Evolutionary conservation across 768 basidiomycete species (phyloP).

Genomic region (Panaeolus cyanescens): DNA sequence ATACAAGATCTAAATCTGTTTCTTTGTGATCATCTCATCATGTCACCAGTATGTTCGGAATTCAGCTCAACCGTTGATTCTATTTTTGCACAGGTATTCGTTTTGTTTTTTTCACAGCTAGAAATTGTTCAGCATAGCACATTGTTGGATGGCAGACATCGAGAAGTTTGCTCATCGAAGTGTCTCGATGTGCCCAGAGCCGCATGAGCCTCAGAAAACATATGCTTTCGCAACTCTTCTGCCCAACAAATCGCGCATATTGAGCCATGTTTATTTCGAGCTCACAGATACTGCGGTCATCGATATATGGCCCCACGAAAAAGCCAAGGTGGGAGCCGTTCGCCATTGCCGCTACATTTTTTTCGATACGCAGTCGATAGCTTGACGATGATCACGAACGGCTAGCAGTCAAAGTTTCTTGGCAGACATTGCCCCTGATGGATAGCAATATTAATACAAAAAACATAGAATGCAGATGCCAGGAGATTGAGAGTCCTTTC

Average conservation of each 20-base stretch:
- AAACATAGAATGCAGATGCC: too few species aligned
- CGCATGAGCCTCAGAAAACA: neutral
- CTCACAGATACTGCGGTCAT: neutral
- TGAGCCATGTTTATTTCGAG: neutral
- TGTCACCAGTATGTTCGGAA: neutral
- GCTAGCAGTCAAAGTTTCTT: neutral
- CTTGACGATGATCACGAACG: neutral
- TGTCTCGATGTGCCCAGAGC: neutral
- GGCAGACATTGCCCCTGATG: neutral
- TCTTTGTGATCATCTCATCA: neutral
- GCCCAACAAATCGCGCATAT: neutral
- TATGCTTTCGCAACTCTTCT: neutral
- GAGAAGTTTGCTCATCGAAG: neutral
- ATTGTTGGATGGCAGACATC: neutral
- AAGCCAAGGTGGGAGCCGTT: neutral
- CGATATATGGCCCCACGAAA: neutral
- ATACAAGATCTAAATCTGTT: neutral
- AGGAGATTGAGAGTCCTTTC: neutral
- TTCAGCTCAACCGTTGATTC: neutral
- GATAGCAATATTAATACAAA: neutral
- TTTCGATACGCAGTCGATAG: neutral
- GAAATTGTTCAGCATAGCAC: neutral
- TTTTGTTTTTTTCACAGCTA: conserved; percentile 1
- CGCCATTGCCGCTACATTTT: neutral
- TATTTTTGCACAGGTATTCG: neutral